Base-by-base conservation (phyloP, 148 eudicot species). In the Fagopyrum homotropicum region DNA sequence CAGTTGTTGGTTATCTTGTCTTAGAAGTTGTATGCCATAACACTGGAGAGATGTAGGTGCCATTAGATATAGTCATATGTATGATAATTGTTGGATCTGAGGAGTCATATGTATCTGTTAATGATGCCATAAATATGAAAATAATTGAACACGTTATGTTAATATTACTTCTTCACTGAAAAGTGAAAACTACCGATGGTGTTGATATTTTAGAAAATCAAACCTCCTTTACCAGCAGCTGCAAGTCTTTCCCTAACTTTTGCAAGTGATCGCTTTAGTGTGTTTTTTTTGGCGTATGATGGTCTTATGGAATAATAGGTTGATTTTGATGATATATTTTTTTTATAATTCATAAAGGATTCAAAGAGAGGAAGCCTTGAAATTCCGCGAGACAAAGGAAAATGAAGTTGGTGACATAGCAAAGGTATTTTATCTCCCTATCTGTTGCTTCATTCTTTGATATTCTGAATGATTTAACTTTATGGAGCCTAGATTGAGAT, bases 311-410 rank as follows among this genome's bases (percentile, higher is more conserved):
- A 12, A 63, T 63, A 4, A 8, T 10, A 11, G 45, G 69, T 11
- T 63, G 69, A 63, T 3, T 40, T 60, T 72, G 48, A 69, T 70
- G 11, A 3, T n/a, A 16, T 82, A 47, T 72, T 30, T 6, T 30
- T 6, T 40, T 79, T 49, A 1, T 17, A 19, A 47, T 79, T 50
- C 60, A 52, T 78, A 66, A 84, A 96, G 99, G 87, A 48, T 77
- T 77, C 98, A 96, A 80, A 89, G 85, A 83, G 98, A 96, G 77
- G 99, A 92, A 78, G 99, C 99, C 22, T 77, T 96, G 60, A 86
- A 89, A 81, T 96, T 96, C 72, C 94, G 99, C 14, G 97, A 80
- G 69, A 75, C 86, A 80, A 96, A 92, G 81, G 84, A 87, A 81
- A 86, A 75, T 84, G 99, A 96, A 92, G 90, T 86, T 75, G 45